Evolutionary conservation across 441 rosid species (phyloP).

Genomic region (Breynia disticha): DNA sequence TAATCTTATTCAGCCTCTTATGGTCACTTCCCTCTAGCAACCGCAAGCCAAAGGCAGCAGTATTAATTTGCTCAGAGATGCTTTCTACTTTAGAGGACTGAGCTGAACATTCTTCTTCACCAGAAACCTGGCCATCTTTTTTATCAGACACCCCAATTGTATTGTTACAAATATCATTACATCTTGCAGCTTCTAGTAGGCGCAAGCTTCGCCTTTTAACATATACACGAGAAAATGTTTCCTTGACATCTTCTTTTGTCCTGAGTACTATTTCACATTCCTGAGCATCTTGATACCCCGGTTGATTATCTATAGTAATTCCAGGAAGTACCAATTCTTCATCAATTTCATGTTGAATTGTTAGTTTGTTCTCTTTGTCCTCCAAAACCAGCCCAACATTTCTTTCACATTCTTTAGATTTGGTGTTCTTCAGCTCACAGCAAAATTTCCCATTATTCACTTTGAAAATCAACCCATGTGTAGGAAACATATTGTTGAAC

Average conservation of each 20-base stretch:
- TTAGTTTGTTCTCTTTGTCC: constrained; percentile 10
- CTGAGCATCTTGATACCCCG: constrained; percentile 12
- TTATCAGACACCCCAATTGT: constrained; percentile 13
- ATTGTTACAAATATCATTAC: constrained; percentile 7
- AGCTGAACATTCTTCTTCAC: constrained; percentile 12
- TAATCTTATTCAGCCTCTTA: constrained; percentile 3
- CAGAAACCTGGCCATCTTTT: constrained; percentile 7
- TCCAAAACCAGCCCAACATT: neutral
- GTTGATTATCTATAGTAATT: constrained; percentile 11
- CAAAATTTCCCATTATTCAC: constrained; percentile 13
- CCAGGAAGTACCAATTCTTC: constrained; percentile 16
- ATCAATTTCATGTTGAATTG: constrained; percentile 14
- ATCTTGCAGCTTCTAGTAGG: neutral
- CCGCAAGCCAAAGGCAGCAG: constrained; percentile 14
- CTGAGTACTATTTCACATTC: constrained; percentile 15
- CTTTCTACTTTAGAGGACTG: constrained; percentile 21
- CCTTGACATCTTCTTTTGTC: constrained; percentile 6
- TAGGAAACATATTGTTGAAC: constrained; percentile 15
- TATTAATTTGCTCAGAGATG: constrained; percentile 10
- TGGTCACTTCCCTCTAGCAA: constrained; percentile 18
- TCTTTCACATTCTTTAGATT: no score
- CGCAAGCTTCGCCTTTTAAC: no score
- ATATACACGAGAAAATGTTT: neutral
- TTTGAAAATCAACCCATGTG: constrained; percentile 20
- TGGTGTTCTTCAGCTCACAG: constrained; percentile 5